Conservation (phyloP, 495 filamentous ascomycete species). For the Friedmanniomyces simplex region DNA sequence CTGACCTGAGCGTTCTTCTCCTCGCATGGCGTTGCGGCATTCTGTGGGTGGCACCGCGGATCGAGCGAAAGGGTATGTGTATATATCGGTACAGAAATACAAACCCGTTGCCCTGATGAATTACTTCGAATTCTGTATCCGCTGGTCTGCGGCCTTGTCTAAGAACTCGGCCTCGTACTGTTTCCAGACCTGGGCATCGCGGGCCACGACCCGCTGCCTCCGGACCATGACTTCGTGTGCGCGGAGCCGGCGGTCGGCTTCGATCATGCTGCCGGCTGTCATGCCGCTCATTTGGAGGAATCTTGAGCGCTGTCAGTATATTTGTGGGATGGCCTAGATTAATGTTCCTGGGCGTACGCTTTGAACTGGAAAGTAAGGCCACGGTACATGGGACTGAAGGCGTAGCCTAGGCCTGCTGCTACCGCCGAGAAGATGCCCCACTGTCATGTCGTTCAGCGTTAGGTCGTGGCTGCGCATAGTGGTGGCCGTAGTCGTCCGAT, state of each 20-base stretch:
- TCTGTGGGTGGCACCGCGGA: neutral
- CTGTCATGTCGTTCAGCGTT: conserved; percentile 23
- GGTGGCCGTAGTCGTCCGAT: neutral
- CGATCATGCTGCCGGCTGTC: conserved; percentile 75
- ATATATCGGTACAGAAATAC: neutral
- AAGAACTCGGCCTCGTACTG: conserved; percentile 28
- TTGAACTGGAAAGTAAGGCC: conserved; percentile 84
- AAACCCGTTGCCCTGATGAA: neutral
- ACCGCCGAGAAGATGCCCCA: conserved; percentile 52
- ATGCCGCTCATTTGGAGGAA: conserved; percentile 82
- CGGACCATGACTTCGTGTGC: conserved; percentile 55
- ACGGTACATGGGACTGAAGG: conserved; percentile 63
- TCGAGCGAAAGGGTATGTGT: neutral
- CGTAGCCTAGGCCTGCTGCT: conserved; percentile 46
- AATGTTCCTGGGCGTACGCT: conserved; percentile 42
- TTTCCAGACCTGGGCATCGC: conserved; percentile 53
- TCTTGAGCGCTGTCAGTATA: conserved; percentile 27
- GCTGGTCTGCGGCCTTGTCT: conserved; percentile 2
- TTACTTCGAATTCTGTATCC: neutral
- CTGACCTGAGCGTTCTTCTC: neutral
- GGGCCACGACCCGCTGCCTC: conserved; percentile 49
- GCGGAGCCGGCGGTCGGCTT: conserved; percentile 65
- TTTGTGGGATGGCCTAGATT: neutral
- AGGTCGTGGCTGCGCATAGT: neutral
- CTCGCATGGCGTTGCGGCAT: neutral